Conservation (phyloP, 192 early-diverging fungal genomes). For the Obelidium mucronatum region DNA sequence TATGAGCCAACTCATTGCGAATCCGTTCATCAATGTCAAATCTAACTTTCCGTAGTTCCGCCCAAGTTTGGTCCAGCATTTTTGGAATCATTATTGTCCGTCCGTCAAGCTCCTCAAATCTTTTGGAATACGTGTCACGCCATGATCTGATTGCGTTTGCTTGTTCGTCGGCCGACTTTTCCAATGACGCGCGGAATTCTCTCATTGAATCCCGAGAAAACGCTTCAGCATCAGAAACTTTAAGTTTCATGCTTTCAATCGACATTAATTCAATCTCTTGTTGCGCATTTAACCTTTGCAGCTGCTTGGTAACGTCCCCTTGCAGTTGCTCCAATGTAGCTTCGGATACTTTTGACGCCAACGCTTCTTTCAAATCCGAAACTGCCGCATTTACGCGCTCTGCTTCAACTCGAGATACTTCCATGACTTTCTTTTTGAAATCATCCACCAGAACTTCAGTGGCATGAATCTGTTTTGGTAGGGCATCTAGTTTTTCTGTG, state of each 20-base stretch:
- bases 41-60: slow-evolving; percentile 27
- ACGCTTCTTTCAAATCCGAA: slow-evolving; percentile 21
- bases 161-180: slow-evolving; percentile 34
- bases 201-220: slow-evolving; percentile 15
- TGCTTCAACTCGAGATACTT: slow-evolving; percentile 2
- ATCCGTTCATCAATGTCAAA: slow-evolving; percentile 39
- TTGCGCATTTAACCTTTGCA: slow-evolving; percentile 26
- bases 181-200: slow-evolving; percentile 29
- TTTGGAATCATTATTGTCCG: slow-evolving; percentile 29
- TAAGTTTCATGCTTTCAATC: slow-evolving; percentile 18
- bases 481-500: slow-evolving; percentile 12
- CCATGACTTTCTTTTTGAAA: slow-evolving; percentile 23
- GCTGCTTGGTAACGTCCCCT: slow-evolving; percentile 2
- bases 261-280: slow-evolving; percentile 35
- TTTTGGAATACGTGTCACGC: slow-evolving; percentile 26
- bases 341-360: slow-evolving; percentile 27
- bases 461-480: slow-evolving; percentile 29
- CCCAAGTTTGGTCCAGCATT: slow-evolving; percentile 39
- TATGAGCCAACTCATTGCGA: slow-evolving; percentile 25
- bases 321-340: slow-evolving; percentile 36
- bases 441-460: slow-evolving; percentile 27
- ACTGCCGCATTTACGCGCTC: slow-evolving; percentile 13
- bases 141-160: not conserved
- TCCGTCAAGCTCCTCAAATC: slow-evolving; percentile 36
- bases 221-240: slow-evolving; percentile 13